Evolutionary conservation across 1,139 yeast species (phyloP).

Genomic region (Insectozyma bohioensis): DNA sequence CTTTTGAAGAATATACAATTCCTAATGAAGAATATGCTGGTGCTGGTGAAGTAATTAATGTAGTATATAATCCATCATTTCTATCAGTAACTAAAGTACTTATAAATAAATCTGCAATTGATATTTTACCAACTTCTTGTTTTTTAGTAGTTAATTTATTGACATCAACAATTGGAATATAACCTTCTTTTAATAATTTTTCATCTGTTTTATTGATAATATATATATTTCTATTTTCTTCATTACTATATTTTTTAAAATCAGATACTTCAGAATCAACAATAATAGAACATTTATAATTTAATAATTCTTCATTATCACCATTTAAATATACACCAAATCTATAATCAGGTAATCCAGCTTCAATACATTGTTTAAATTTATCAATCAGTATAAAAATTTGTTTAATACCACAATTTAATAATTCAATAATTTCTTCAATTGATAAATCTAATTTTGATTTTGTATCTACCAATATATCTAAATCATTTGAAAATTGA

Average conservation of each 20-base stretch:
- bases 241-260: constrained; percentile 21
- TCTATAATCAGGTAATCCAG: constrained; percentile 64
- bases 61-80: constrained; percentile 79
- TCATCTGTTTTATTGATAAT: constrained; percentile 29
- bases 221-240: constrained; percentile 48
- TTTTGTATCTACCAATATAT: constrained; percentile 35
- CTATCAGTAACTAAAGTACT: constrained; percentile 74
- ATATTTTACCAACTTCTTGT: constrained; percentile 29
- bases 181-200: constrained; percentile 34
- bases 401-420: constrained; percentile 66
- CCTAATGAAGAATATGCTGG: constrained; percentile 66
- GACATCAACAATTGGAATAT: constrained; percentile 49
- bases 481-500: constrained; percentile 32
- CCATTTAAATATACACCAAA: constrained; percentile 49
- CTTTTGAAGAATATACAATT: constrained; percentile 83
- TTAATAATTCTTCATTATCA: constrained; percentile 16
- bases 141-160: constrained; percentile 43
- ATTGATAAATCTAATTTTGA: constrained; percentile 19
- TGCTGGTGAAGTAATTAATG: constrained; percentile 72
- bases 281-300: constrained; percentile 24
- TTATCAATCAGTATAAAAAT: constrained; percentile 41
- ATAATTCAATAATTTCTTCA: constrained; percentile 52
- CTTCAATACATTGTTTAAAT: constrained; percentile 33
- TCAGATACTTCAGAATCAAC: constrained; percentile 18
- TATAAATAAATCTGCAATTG: constrained; percentile 54